Evolutionary conservation across 129 eudicot genomes (phyloP), one percentile per base, ranked within the genome.

Genomic region (Lonicera japonica): DNA sequence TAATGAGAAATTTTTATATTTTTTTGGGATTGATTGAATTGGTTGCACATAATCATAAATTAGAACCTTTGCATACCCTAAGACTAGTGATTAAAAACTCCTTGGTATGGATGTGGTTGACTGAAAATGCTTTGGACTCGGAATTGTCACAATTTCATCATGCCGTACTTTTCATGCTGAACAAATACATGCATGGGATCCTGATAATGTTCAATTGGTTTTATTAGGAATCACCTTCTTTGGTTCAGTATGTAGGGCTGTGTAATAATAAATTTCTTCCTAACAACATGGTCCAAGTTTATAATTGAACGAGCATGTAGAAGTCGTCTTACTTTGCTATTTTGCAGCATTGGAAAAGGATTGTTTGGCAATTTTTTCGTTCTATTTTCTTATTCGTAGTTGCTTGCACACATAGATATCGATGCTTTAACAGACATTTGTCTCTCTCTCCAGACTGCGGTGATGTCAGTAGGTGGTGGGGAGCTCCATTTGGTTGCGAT

Each of bases 401-500:
- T 52, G 15, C 0, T 2, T 24, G 6, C 25, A 45, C 56, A 23
- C 56, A 0, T 47, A 1, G 23, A n/a, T 16, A n/a, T 56, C 22
- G 23, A 40, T 29, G 54, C 57, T 73, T 66, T 45, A 58, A 34
- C 47, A 60, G 25, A 64, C 40, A 53, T 46, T 62, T 65, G 5
- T 65, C 21, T 69, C n/a, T 29, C 36, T 70, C 56, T 73, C 64
- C 83, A 94, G 99, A 83, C 99, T 39, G 99, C 96, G 51, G 87
- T 94, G 60, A 72, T 82, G 67, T 56, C 84, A 56, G 75, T 81
- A 46, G 95, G 87, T 50, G 82, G 68, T 21, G 76, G 77, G 46
- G 99, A 94, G 76, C 80, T 94, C 53, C 96, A 94, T 64, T 74
- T 94, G 71, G 99, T 94, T 68, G 96, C 99, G 63, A 88, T 94